Conservation (phyloP, 768 basidiomycete species). For the Trametes punicea region DNA sequence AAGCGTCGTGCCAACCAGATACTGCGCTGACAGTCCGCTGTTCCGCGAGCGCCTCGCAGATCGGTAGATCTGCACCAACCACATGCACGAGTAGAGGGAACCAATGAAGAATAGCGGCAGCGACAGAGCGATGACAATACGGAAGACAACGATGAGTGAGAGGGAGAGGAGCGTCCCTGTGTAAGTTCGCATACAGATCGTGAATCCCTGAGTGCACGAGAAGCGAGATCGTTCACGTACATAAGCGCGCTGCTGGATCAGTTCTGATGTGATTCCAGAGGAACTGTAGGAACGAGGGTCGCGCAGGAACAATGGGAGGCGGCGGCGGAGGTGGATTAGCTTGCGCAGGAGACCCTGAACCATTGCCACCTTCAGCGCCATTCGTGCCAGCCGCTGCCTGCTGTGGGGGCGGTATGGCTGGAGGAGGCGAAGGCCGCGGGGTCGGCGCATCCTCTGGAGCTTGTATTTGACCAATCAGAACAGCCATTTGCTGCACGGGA, state of each 20-base stretch:
- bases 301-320: constrained; percentile 5
- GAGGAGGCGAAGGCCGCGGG: constrained; percentile 23
- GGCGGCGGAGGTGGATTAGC: constrained; percentile 23
- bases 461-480: constrained; percentile 80
- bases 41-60: constrained; percentile 67
- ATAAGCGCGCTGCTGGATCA: constrained; percentile 70
- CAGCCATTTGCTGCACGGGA: constrained; percentile 69
- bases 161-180: constrained; percentile 67
- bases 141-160: constrained; percentile 68
- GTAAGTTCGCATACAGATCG: neutral
- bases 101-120: constrained; percentile 65
- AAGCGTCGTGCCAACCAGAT: constrained; percentile 72
- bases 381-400: constrained; percentile 19
- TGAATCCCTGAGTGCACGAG: neutral
- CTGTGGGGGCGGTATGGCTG: constrained; percentile 18
- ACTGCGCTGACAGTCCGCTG: constrained; percentile 65
- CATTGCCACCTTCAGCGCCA: neutral
- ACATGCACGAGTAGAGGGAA: constrained; percentile 72
- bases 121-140: constrained; percentile 65
- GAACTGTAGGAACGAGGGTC: constrained; percentile 42
- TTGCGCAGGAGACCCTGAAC: constrained; percentile 12
- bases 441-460: constrained; percentile 58
- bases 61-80: constrained; percentile 82
- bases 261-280: constrained; percentile 57
- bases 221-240: constrained; percentile 39